Evolutionary conservation across 495 filamentous ascomycete genomes (phyloP).

Genomic region (Recurvomyces mirabilis): DNA sequence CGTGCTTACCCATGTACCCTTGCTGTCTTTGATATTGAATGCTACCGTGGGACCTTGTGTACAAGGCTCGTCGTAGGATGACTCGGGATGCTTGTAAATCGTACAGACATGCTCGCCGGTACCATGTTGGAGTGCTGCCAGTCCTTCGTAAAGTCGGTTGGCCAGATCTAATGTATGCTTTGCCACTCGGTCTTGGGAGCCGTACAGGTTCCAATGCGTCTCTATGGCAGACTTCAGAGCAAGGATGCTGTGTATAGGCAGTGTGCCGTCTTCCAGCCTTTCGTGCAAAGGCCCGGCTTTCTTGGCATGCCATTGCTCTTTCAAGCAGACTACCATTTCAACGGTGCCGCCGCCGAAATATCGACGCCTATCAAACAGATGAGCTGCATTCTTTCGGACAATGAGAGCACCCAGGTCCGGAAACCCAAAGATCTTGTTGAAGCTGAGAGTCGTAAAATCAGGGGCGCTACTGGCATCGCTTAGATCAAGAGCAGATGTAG

Average conservation of each 20-base stretch:
- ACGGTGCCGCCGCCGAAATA: conserved; percentile 97
- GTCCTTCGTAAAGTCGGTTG: conserved; percentile 43
- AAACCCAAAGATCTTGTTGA: conserved; percentile 97
- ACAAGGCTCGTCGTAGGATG: conserved; percentile 31
- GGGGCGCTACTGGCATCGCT: conserved; percentile 49
- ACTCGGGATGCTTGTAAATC: conserved; percentile 44
- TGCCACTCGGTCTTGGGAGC: conserved; percentile 58
- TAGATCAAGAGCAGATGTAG: conserved; percentile 67
- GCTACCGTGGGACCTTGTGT: conserved; percentile 70
- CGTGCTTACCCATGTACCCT: conserved; percentile 64
- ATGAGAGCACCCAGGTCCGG: conserved; percentile 84
- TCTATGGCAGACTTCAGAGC: conserved; percentile 64
- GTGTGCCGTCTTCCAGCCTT: conserved; percentile 76
- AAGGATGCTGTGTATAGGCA: conserved; percentile 79
- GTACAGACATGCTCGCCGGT: conserved; percentile 57
- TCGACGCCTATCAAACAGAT: conserved; percentile 45
- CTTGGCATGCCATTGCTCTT: conserved; percentile 61
- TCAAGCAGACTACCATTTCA: conserved; percentile 56
- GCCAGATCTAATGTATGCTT: conserved; percentile 62
- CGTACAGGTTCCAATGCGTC: conserved; percentile 57
- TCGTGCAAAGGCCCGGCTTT: conserved; percentile 67
- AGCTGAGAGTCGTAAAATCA: conserved; percentile 81
- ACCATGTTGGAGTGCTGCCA: conserved; percentile 50
- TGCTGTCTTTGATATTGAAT: conserved; percentile 63
- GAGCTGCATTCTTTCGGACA: conserved; percentile 57